phyloP scores from a whole-genome alignment of 495 filamentous ascomycete genomes.

The Penicillium bialowiezense region DNA sequence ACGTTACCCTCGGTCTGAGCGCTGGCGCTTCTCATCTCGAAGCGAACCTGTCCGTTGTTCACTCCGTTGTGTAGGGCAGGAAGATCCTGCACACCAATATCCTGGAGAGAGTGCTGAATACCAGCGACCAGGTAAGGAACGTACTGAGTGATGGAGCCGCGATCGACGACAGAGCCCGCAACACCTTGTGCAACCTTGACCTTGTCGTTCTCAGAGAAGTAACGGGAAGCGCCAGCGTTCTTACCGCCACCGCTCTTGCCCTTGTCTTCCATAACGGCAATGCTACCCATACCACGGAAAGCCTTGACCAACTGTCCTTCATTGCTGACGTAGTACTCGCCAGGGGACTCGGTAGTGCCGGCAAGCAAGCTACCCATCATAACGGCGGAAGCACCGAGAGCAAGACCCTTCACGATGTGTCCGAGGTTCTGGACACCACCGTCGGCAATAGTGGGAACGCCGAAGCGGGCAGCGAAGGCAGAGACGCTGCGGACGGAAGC shows the following conservation, averaged over 20 bases:
- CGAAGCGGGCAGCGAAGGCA: constrained; percentile 84
- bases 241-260: constrained; percentile 73
- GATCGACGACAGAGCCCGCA: constrained; percentile 67
- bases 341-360: constrained; percentile 95
- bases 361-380: constrained; percentile 99
- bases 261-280: constrained; percentile 99
- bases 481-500: constrained; percentile 86
- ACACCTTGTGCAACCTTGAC: constrained; percentile 97
- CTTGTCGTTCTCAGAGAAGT: constrained; percentile 95
- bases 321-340: constrained; percentile 90
- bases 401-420: constrained; percentile 97
- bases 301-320: constrained; percentile 98
- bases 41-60: constrained; percentile 72
- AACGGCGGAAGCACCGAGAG: constrained; percentile 88
- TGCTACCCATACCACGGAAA: constrained; percentile 97
- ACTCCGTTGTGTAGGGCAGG: constrained; percentile 73
- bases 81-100: constrained; percentile 82
- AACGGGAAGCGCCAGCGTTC: constrained; percentile 95
- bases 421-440: constrained; percentile 98
- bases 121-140: constrained; percentile 92
- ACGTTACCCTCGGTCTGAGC: constrained; percentile 95
- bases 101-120: constrained; percentile 95
- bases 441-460: constrained; percentile 96
- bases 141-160: constrained; percentile 86
- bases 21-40: constrained; percentile 91